These are phyloP conservation scores for Coniochaeta prunicola DNA, from an alignment of 2,329 filamentous ascomycete genomes.

Conservation along the genomic window DNA sequence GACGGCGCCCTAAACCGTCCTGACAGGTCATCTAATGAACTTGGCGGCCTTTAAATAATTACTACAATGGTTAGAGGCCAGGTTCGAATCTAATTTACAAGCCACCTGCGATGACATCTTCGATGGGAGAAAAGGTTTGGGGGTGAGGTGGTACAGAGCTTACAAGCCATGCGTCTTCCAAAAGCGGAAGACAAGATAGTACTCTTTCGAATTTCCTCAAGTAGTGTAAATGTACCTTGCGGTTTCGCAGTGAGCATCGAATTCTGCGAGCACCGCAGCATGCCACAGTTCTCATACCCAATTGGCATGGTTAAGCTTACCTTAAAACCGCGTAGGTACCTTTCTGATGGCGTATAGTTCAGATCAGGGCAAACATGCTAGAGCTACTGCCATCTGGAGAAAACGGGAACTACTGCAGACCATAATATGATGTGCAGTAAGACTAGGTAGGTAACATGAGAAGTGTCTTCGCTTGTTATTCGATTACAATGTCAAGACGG, in stretches of 20 bases:
- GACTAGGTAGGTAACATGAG: neutral
- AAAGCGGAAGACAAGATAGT: too few species aligned
- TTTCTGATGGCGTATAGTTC: neutral
- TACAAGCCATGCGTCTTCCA: too few species aligned
- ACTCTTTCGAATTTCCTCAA: too few species aligned
- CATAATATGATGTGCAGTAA: neutral
- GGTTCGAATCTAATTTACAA: too few species aligned
- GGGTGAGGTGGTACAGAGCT: too few species aligned
- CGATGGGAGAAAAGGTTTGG: too few species aligned
- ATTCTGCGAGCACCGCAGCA: neutral
- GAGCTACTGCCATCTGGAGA: neutral
- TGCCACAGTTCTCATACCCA: neutral
- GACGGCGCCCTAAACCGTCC: constrained; percentile 22
- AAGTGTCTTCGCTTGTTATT: neutral
- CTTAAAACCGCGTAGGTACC: neutral
- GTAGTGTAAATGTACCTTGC: too few species aligned
- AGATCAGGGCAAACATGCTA: neutral
- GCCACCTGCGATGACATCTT: neutral
- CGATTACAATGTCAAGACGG: too few species aligned
- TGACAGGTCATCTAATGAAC: constrained; percentile 11
- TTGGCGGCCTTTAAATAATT: constrained; percentile 1
- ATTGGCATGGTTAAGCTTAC: neutral
- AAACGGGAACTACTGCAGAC: neutral
- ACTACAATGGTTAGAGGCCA: too few species aligned
- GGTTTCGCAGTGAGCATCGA: neutral